Base-by-base conservation (phyloP, 139 green algal species). In the Micractinium conductrix region DNA sequence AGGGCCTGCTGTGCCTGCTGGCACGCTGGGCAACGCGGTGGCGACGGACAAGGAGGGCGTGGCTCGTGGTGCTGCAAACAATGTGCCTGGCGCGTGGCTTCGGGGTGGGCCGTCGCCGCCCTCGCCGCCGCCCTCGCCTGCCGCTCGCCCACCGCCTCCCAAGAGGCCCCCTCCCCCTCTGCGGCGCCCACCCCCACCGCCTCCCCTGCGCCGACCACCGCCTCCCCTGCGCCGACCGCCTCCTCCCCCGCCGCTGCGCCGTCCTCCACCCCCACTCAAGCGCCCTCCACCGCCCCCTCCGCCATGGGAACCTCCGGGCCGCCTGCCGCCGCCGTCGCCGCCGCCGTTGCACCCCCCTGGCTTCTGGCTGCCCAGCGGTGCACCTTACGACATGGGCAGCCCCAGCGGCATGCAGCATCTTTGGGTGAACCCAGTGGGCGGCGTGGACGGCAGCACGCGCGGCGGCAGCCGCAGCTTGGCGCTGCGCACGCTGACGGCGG, bases 401-500 rank as follows among this genome's bases (percentile, higher is more conserved):
- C 70, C 44, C 28, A 22, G 42, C 8, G 44, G 42, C 42, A 78
- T 78, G 70, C 30, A 9, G 9, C 70, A 78, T 28, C 45, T 82
- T 1, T 82, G 76, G 76, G 76, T 82, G 26, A 38, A 82, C 30
- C 76, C 76, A 21, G 28, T 7, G 26, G 28, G 33, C 28, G 33
- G 58, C 38, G 53, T 17, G 40, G 37, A 60, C n/a, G 7, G 74
- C 38, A 24, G 33, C 55, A 55, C 17, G 28, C 33, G 38, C 38
- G 76, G 76, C 0, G 9, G 24, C 16, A 72, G 37, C 9, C 58
- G 76, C 2, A 28, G 24, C 55, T 28, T 19, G 8, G 55, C 76
- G 55, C 76, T 82, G 58, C 62, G 58, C 26, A 82, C 76, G 55
- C 76, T 82, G 28, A 38, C 58, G 2, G 38, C 76, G 38, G 76